phyloP scores from a whole-genome alignment of 2,329 filamentous ascomycete species.

The Harringtonia aguacate region DNA sequence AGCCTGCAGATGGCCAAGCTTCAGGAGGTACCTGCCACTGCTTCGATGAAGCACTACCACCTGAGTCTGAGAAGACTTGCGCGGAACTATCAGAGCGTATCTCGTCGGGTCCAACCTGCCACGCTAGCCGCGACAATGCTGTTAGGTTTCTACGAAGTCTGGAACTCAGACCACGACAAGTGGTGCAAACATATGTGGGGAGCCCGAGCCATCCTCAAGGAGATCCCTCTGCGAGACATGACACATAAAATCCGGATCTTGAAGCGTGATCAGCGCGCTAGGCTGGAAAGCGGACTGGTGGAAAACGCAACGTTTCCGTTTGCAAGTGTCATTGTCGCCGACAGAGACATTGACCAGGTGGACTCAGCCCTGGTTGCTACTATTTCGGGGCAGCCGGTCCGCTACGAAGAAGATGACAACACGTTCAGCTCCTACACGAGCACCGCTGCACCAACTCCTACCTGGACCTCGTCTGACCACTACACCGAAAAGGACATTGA shows the following conservation, averaged over 20 bases:
- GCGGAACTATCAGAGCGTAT: conserved; percentile 59
- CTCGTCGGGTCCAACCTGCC: conserved; percentile 60
- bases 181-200: conserved; percentile 92
- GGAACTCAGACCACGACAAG: conserved; percentile 87
- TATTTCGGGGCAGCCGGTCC: conserved; percentile 28
- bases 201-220: conserved; percentile 68
- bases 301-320: not conserved
- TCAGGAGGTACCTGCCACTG: conserved; percentile 61
- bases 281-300: conserved; percentile 17
- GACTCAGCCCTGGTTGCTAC: conserved; percentile 29
- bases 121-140: conserved; percentile 83
- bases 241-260: conserved; percentile 59
- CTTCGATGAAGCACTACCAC: conserved; percentile 86
- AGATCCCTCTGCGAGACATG: conserved; percentile 69
- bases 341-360: conserved; percentile 25
- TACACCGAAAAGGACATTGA: conserved; percentile 55
- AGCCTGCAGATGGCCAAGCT: conserved; percentile 82
- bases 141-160: conserved; percentile 86
- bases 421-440: not conserved
- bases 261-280: conserved; percentile 34
- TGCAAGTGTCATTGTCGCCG: conserved; percentile 2
- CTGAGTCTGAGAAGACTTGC: conserved; percentile 71
- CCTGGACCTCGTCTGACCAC: conserved; percentile 14
- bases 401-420: conserved; percentile 22
- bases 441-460: not conserved